Conservation (phyloP, 768 basidiomycete genomes). For the Naganishia randhawae region DNA sequence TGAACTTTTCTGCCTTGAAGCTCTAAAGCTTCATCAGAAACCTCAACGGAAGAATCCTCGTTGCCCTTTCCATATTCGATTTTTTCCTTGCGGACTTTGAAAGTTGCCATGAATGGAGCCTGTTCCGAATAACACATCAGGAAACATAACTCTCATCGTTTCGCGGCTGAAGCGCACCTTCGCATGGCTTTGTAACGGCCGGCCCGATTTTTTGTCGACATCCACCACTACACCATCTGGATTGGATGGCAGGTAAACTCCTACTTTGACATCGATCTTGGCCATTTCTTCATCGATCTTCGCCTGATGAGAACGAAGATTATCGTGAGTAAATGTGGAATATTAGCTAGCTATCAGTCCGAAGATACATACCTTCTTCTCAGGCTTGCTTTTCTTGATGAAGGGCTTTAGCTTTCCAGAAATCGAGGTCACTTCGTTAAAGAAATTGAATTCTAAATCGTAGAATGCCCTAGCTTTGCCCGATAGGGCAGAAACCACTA, state of each 20-base stretch:
- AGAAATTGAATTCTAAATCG: slow-evolving; percentile 91
- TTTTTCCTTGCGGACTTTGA: slow-evolving; percentile 89
- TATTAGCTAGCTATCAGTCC: slow-evolving; percentile 10
- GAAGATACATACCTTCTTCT: slow-evolving; percentile 76
- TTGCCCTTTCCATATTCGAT: slow-evolving; percentile 59
- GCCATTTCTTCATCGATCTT: slow-evolving; percentile 99
- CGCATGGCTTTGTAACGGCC: slow-evolving; percentile 94
- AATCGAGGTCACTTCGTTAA: slow-evolving; percentile 93
- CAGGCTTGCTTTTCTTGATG: slow-evolving; percentile 89
- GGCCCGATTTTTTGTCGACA: slow-evolving; percentile 91
- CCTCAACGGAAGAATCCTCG: slow-evolving; percentile 42
- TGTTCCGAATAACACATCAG: slow-evolving; percentile 45
- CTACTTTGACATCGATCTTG: slow-evolving; percentile 85
- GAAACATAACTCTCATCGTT: slow-evolving; percentile 6
- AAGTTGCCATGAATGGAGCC: slow-evolving; percentile 99
- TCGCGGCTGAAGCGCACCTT: slow-evolving; percentile 63
- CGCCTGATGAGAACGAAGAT: slow-evolving; percentile 57
- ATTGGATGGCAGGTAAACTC: slow-evolving; percentile 95
- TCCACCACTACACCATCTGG: slow-evolving; percentile 96
- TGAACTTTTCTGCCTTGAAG: slow-evolving; percentile 35
- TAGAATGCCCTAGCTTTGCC: slow-evolving; percentile 85
- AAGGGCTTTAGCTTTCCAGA: slow-evolving; percentile 95
- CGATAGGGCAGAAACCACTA: slow-evolving; percentile 77
- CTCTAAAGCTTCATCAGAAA: slow-evolving; percentile 20
- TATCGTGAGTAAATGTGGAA: slow-evolving; percentile 9